A percentile compares a stretch with the other conserved stretches of the same genome.
These are phyloP conservation scores for Phytophthora pinifolia DNA, from an alignment of 352 stramenopile genomes.

Conservation along the genomic window DNA sequence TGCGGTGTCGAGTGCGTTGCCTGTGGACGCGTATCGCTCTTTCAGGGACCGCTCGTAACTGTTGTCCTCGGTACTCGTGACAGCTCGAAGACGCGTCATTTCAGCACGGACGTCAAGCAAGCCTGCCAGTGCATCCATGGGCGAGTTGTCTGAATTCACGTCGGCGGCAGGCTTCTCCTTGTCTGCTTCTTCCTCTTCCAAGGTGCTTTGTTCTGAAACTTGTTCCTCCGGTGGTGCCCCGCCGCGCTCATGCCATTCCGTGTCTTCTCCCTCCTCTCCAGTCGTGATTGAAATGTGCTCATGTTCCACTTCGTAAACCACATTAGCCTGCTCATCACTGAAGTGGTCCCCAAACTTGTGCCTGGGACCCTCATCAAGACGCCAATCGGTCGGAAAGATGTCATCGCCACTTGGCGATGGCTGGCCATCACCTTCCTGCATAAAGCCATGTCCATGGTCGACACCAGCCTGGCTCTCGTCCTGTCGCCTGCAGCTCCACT, in stretches of 20 bases:
- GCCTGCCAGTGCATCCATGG: slow-evolving; percentile 27
- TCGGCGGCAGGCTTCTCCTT: not conserved
- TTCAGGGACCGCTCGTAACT: slow-evolving; percentile 1
- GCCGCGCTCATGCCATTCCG: slow-evolving; percentile 5
- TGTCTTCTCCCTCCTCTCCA: not conserved
- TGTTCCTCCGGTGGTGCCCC: slow-evolving; percentile 10
- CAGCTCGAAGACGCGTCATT: slow-evolving; percentile 28
- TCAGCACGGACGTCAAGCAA: slow-evolving; percentile 28
- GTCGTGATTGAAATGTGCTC: not conserved
- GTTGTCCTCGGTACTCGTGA: slow-evolving; percentile 16
- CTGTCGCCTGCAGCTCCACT: slow-evolving; percentile 2
- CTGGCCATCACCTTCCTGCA: slow-evolving; percentile 3
- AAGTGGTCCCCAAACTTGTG: slow-evolving; percentile 16
- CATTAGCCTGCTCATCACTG: slow-evolving; percentile 6
- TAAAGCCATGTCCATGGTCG: not conserved
- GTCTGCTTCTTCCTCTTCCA: slow-evolving; percentile 13
- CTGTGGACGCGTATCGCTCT: not conserved
- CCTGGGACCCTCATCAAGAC: slow-evolving; percentile 14
- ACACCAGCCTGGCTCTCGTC: slow-evolving; percentile 6
- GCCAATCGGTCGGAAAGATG: slow-evolving; percentile 11
- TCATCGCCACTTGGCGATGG: not conserved
- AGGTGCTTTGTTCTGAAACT: slow-evolving; percentile 1
- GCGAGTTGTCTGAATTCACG: not conserved
- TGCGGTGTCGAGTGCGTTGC: not conserved
- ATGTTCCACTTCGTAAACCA: slow-evolving; percentile 2